A percentile compares a stretch with the other conserved stretches of the same genome.
phyloP scores from a whole-genome alignment of 805 yeast genomes.

The Monosporozyma aerobia region DNA sequence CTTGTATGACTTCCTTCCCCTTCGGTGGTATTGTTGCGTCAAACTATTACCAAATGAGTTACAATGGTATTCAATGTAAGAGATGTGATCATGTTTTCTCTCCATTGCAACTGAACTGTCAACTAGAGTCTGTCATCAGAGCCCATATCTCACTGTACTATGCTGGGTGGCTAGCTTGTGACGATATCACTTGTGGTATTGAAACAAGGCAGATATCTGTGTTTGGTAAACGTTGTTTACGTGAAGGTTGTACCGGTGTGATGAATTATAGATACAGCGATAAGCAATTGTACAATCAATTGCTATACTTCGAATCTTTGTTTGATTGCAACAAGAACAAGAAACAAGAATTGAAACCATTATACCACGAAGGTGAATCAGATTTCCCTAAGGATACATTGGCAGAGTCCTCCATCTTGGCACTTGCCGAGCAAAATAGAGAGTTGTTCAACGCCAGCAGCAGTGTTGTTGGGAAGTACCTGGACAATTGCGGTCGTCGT shows the following conservation, averaged over 20 bases:
- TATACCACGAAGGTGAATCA: slow-evolving; percentile 33
- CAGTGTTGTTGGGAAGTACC: slow-evolving; percentile 59
- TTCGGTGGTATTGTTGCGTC: slow-evolving; percentile 73
- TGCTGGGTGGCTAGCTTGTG: slow-evolving; percentile 80
- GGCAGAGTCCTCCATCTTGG: slow-evolving; percentile 49
- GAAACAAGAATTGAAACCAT: slow-evolving; percentile 43
- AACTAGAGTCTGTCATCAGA: slow-evolving; percentile 66
- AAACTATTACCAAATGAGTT: slow-evolving; percentile 48
- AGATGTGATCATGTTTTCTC: slow-evolving; percentile 48
- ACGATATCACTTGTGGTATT: slow-evolving; percentile 72
- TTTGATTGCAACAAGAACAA: slow-evolving; percentile 79
- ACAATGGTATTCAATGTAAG: slow-evolving; percentile 62
- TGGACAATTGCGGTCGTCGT: slow-evolving; percentile 77
- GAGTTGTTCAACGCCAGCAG: slow-evolving; percentile 45
- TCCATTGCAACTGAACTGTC: slow-evolving; percentile 51
- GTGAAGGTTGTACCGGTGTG: slow-evolving; percentile 58
- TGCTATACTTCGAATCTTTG: slow-evolving; percentile 65
- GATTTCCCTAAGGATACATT: slow-evolving; percentile 28
- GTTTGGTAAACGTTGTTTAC: slow-evolving; percentile 75
- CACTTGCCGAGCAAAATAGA: slow-evolving; percentile 73
- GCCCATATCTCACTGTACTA: slow-evolving; percentile 66
- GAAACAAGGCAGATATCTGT: slow-evolving; percentile 80
- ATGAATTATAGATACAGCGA: slow-evolving; percentile 72
- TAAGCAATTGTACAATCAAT: slow-evolving; percentile 75
- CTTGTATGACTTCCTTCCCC: slow-evolving; percentile 49